Conservation (phyloP, 1,139 yeast species). For the Zygoascus hellenicus region DNA sequence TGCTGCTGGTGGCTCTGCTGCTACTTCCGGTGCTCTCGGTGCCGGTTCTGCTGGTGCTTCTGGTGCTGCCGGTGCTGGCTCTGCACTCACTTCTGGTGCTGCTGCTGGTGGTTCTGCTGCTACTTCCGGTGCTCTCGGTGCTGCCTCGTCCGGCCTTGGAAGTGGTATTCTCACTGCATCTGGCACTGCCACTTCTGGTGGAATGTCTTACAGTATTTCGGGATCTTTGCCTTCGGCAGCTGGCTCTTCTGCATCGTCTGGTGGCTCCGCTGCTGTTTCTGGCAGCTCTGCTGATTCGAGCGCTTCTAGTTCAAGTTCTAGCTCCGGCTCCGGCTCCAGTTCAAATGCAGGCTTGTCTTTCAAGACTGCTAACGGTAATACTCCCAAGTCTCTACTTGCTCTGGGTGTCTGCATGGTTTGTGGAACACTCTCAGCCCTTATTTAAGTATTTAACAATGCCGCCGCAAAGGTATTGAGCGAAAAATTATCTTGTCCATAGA, state of each 20-base stretch:
- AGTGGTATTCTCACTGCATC: constrained; percentile 12
- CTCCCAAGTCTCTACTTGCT: constrained; percentile 20
- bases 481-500: too few relatives aligned
- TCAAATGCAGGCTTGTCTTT: not conserved
- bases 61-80: constrained; percentile 4
- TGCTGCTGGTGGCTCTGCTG: constrained; percentile 8
- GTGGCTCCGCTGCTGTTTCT: constrained; percentile 12
- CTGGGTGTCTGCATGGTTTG: constrained; percentile 18
- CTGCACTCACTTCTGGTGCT: constrained; percentile 5
- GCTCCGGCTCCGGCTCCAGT: not conserved
- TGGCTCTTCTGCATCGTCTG: constrained; percentile 11
- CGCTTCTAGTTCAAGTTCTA: constrained; percentile 8
- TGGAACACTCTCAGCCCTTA: not conserved
- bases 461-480: too few relatives aligned
- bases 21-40: constrained; percentile 1
- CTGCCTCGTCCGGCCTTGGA: constrained; percentile 10
- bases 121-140: constrained; percentile 8
- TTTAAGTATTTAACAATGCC: not conserved
- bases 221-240: constrained; percentile 12
- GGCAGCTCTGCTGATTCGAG: constrained; percentile 12
- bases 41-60: constrained; percentile 8
- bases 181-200: constrained; percentile 10
- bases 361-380: constrained; percentile 10
- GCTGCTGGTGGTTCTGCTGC: constrained; percentile 10
- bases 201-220: constrained; percentile 10